Evolutionary conservation across 225 moss, liverwort and hornwort species (phyloP), one percentile per base, ranked within the genome.

Genomic region (Pseudoscleropodium purum): DNA sequence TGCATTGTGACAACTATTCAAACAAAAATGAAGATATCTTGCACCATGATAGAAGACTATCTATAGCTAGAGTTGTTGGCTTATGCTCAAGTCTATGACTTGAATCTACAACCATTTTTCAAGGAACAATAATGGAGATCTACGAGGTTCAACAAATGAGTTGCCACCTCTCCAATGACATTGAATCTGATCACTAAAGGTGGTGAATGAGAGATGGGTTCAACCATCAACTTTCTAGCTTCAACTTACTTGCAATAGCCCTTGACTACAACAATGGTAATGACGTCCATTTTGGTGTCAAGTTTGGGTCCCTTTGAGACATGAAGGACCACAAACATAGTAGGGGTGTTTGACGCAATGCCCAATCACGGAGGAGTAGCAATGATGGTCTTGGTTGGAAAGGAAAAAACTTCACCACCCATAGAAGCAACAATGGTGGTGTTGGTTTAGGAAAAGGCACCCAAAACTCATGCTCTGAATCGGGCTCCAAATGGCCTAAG

Each of bases 271-370:
- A 6, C 5, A 1, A 68, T 20, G 20, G 20, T 3, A 0, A 21
- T 1, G 2, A 68, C 1, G 0, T 68, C 5, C 4, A 6, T 2
- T 37, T 20, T 6, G 37, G 3, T 4, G 37, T n/a, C 23, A 36
- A 68, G 13, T 37, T 68, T n/a, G 7, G 12, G 1, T 21, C 5
- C 5, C 6, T n/a, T n/a, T 3, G 6, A 2, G 4, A n/a, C 1
- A 23, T 4, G 7, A 68, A n/a, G n/a, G 19, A n/a, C 6, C 2
- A 0, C 6, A 36, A 6, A 68, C 1, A 1, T 2, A n/a, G 0
- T 0, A n/a, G 0, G 10, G 0, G 19, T 21, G 6, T 12, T 68
- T 1, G 2, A 68, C 2, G 68, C 12, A 4, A 23, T 0, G 1
- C 12, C 21, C 7, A 68, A n/a, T n/a, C 12, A n/a, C 2, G 0